A percentile compares a stretch with the other conserved stretches of the same genome.
Conservation (phyloP, 495 filamentous ascomycete genomes). For the Penicillium canariense region DNA sequence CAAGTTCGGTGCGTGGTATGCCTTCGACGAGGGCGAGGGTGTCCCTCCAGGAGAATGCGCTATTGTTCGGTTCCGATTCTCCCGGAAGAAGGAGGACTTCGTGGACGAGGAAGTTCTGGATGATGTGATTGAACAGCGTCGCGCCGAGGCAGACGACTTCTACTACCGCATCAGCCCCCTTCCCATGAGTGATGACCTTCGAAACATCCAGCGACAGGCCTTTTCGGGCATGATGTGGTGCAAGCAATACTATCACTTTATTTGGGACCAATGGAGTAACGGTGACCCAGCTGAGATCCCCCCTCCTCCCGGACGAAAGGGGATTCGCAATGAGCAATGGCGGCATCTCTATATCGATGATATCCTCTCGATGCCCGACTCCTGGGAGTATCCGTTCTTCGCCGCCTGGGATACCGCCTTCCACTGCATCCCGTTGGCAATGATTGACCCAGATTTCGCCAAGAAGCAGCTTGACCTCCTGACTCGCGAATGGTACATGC, state of each 20-base stretch:
- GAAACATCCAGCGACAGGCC: conserved; percentile 93
- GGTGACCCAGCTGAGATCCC: conserved; percentile 72
- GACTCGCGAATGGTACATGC: conserved; percentile 98
- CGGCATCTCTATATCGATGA: conserved; percentile 92
- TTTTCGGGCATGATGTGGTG: conserved; percentile 97
- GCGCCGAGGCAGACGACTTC: conserved; percentile 90
- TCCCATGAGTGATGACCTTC: conserved; percentile 89
- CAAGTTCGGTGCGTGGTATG: conserved; percentile 88
- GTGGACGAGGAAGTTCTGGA: conserved; percentile 92
- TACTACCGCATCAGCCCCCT: conserved; percentile 90
- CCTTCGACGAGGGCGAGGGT: conserved; percentile 84
- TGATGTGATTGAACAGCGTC: conserved; percentile 81
- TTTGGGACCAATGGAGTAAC: conserved; percentile 97
- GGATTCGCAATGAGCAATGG: conserved; percentile 84
- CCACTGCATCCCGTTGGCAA: conserved; percentile 90
- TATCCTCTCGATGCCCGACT: conserved; percentile 94
- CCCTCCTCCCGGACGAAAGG: conserved; percentile 76
- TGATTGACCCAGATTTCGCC: conserved; percentile 96
- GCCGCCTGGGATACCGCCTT: conserved; percentile 97
- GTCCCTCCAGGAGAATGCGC: conserved; percentile 88
- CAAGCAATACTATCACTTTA: conserved; percentile 94
- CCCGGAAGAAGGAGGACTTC: conserved; percentile 66
- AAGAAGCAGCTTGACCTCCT: conserved; percentile 97
- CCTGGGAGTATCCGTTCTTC: conserved; percentile 98
- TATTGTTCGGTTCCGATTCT: conserved; percentile 89